Conservation (phyloP, 2,329 filamentous ascomycete genomes). For the Ophiostoma triangulosporum region DNA sequence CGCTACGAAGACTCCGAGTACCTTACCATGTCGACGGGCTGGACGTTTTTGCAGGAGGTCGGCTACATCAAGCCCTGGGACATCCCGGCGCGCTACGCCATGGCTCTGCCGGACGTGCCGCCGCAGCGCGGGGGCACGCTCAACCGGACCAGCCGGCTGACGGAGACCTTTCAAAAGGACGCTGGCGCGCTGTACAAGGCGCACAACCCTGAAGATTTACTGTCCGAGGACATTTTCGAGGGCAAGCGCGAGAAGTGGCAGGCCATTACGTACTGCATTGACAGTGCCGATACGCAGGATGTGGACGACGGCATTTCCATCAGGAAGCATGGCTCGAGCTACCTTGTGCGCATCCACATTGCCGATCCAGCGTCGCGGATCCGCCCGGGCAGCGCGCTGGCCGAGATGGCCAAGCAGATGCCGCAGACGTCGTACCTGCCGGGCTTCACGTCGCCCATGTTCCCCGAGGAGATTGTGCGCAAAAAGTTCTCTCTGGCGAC, state of each 20-base stretch:
- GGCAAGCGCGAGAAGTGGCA: slow-evolving; percentile 45
- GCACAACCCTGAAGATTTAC: neutral
- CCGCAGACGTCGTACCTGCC: slow-evolving; percentile 47
- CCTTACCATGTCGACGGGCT: slow-evolving; percentile 34
- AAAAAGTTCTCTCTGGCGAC: slow-evolving; percentile 40
- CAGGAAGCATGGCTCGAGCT: no score
- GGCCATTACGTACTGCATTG: slow-evolving; percentile 56
- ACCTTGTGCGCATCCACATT: slow-evolving; percentile 66
- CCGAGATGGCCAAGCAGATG: slow-evolving; percentile 46
- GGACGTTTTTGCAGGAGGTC: slow-evolving; percentile 63
- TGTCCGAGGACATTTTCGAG: slow-evolving; percentile 30
- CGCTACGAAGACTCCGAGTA: slow-evolving; percentile 41
- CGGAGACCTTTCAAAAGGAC: neutral
- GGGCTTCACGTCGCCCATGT: slow-evolving; percentile 45
- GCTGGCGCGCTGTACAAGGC: neutral
- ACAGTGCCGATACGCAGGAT: slow-evolving; percentile 50
- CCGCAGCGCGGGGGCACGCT: slow-evolving; percentile 31
- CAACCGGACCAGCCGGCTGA: slow-evolving; percentile 17
- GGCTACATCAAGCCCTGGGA: slow-evolving; percentile 60
- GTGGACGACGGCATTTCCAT: slow-evolving; percentile 72
- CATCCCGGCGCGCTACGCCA: slow-evolving; percentile 47
- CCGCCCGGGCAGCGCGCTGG: slow-evolving; percentile 40
- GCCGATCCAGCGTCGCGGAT: slow-evolving; percentile 68
- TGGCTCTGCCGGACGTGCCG: slow-evolving; percentile 36
- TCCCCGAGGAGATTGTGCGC: slow-evolving; percentile 36